phyloP scores from a whole-genome alignment of 495 filamentous ascomycete species.

The Penicillium longicatenatum region DNA sequence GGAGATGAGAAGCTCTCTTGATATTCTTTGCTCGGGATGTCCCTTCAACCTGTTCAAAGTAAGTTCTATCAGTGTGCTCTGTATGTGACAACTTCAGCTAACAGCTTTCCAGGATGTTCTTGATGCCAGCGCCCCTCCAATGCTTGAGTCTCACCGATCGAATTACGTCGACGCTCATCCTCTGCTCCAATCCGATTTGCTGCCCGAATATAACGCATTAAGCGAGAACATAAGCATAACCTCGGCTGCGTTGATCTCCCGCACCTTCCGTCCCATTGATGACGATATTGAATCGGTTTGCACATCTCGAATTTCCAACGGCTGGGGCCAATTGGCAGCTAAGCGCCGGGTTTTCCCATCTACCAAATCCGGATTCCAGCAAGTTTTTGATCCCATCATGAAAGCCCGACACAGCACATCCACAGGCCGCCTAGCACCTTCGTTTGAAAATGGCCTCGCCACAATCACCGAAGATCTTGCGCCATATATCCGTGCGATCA shows the following conservation, averaged over 20 bases:
- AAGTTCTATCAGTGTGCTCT: constrained; percentile 5
- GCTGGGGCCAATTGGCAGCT: constrained; percentile 13
- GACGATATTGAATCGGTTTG: constrained; percentile 26
- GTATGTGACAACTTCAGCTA: constrained; percentile 17
- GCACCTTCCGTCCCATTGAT: constrained; percentile 34
- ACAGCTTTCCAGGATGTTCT: constrained; percentile 45
- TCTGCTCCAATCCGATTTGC: constrained; percentile 56
- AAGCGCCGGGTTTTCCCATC: constrained; percentile 17
- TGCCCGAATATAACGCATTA: constrained; percentile 43
- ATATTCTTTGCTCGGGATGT: constrained; percentile 37
- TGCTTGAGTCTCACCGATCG: constrained; percentile 57
- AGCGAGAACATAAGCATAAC: constrained; percentile 39
- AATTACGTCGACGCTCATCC: constrained; percentile 66
- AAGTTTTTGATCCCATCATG: constrained; percentile 40
- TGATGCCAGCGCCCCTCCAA: constrained; percentile 62
- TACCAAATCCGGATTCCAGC: constrained; percentile 24
- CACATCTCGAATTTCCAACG: constrained; percentile 30
- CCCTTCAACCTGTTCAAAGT: constrained; percentile 33
- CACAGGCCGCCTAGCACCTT: constrained; percentile 50
- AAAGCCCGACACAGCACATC: constrained; percentile 32
- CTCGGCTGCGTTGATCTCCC: constrained; percentile 35
- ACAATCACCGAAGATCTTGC: constrained; percentile 74
- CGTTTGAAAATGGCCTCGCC: constrained; percentile 68
- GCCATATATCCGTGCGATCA: constrained; percentile 80
- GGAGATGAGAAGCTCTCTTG: constrained; percentile 42